phyloP scores from a whole-genome alignment of 805 yeast genomes.

The Teunomyces pallodes region DNA sequence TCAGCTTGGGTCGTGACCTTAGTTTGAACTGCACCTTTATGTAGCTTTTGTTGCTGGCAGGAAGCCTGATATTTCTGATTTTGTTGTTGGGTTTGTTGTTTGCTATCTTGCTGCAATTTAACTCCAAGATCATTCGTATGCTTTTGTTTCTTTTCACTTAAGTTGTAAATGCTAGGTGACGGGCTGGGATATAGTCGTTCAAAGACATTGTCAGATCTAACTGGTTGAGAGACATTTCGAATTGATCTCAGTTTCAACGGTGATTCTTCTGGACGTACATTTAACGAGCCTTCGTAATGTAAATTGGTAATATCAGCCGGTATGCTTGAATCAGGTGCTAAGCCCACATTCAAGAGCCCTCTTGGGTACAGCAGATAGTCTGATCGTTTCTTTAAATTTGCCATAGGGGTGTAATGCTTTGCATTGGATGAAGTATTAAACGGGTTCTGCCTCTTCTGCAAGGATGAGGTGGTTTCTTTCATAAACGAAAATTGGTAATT shows the following conservation, averaged over 20 bases:
- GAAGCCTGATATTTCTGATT: slow-evolving; percentile 2
- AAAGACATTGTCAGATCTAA: slow-evolving; percentile 9
- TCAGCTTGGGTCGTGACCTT: neutral
- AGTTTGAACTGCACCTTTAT: neutral
- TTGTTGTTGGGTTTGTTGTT: slow-evolving; percentile 8
- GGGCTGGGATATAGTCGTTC: slow-evolving; percentile 10
- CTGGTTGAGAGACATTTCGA: slow-evolving; percentile 9
- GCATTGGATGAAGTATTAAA: neutral
- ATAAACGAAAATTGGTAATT: slow-evolving; percentile 35
- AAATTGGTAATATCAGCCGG: slow-evolving; percentile 24
- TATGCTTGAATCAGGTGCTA: neutral
- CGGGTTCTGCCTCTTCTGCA: slow-evolving; percentile 25
- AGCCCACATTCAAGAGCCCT: slow-evolving; percentile 10
- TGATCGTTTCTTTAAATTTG: slow-evolving; percentile 11
- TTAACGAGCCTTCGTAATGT: slow-evolving; percentile 5
- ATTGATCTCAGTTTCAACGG: slow-evolving; percentile 7
- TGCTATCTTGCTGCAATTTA: slow-evolving; percentile 7
- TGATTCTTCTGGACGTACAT: slow-evolving; percentile 1
- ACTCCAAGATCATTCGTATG: neutral
- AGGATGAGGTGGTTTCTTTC: slow-evolving; percentile 40
- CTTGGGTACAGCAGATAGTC: slow-evolving; percentile 15
- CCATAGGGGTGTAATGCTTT: slow-evolving; percentile 1
- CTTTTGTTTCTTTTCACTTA: neutral
- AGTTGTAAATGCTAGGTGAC: neutral
- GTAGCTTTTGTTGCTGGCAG: neutral